Evolutionary conservation across 108 stramenopile species (phyloP), one percentile per base, ranked within the genome.

Genomic region (Nitzschia inconspicua): DNA sequence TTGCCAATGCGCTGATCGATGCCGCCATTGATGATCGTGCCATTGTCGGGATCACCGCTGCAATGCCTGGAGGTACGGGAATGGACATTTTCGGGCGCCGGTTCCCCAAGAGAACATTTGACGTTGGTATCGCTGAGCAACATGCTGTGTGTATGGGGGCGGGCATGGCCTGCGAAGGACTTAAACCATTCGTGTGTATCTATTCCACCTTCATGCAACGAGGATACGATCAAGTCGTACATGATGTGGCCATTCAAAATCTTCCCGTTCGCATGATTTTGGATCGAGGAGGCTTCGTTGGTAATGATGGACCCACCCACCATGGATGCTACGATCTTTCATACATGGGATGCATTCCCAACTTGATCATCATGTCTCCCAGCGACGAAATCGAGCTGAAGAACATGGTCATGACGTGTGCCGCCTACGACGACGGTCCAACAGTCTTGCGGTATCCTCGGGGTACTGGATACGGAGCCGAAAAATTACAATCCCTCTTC

Each of bases 101-200:
- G 14, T 96, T 96, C 57, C 97, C 97, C 63, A 95, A 96, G 76
- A 79, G 95, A 13, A 98, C 95, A 13, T 98, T 85, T 71, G 97
- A 98, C 73, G 97, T 98, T 20, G 97, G 97, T 44, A 98, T 98
- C 66, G 97, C 97, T 4, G 97, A 98, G 70, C 97, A 98, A 68
- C 97, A 98, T 70, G 97, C 97, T 11, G 97, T 98, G 25, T 95
- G 94, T 29, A 93, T 98, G 69, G 97, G 89, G 19, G 95, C 97
- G 0, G 97, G 95, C 52, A 95, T 98, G 95, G 97, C 95, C 18
- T 87, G 88, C 42, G 95, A 96, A 77, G 97, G 97, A 22, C 57
- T 98, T 39, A 98, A 98, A 56, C 97, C 97, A n/a, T 98, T 98
- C 72, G 82, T 78, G 48, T 94, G 93, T 66, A 94, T 98, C 65